These are phyloP conservation scores for Ogataea methanolica DNA, from an alignment of 805 yeast species.

Conservation along the genomic window DNA sequence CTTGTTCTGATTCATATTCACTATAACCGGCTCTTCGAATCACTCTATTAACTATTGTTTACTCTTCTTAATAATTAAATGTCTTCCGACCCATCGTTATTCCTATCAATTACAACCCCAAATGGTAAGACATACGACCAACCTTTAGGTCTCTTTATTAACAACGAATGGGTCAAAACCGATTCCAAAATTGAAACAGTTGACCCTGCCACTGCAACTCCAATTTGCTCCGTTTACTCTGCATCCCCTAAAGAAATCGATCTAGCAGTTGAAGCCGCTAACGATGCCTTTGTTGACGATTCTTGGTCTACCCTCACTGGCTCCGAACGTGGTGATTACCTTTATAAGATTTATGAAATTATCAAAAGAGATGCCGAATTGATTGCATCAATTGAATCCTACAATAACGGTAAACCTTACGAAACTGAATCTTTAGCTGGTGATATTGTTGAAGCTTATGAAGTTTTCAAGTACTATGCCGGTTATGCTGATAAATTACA, in stretches of 20 bases:
- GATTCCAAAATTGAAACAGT: constrained; percentile 20
- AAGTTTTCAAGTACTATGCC: constrained; percentile 59
- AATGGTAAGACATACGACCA: constrained; percentile 28
- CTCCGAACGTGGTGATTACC: constrained; percentile 44
- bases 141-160: constrained; percentile 54
- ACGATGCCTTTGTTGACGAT: constrained; percentile 46
- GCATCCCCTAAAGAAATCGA: constrained; percentile 60
- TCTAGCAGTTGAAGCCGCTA: constrained; percentile 62
- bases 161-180: constrained; percentile 44
- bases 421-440: constrained; percentile 40
- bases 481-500: constrained; percentile 75
- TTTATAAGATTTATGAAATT: constrained; percentile 47
- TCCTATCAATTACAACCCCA: constrained; percentile 26
- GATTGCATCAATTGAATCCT: constrained; percentile 50
- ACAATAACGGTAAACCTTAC: constrained; percentile 55
- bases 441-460: constrained; percentile 27
- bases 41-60: background rate
- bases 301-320: constrained; percentile 48
- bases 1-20: background rate
- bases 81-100: constrained; percentile 3
- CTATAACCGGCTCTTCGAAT: background rate
- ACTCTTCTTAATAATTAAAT: no score
- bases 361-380: constrained; percentile 46
- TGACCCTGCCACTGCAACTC: constrained; percentile 49
- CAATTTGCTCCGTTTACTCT: constrained; percentile 51